These are phyloP conservation scores for Hanseniaspora mollemarum DNA, from an alignment of 805 yeast genomes.

Conservation along the genomic window DNA sequence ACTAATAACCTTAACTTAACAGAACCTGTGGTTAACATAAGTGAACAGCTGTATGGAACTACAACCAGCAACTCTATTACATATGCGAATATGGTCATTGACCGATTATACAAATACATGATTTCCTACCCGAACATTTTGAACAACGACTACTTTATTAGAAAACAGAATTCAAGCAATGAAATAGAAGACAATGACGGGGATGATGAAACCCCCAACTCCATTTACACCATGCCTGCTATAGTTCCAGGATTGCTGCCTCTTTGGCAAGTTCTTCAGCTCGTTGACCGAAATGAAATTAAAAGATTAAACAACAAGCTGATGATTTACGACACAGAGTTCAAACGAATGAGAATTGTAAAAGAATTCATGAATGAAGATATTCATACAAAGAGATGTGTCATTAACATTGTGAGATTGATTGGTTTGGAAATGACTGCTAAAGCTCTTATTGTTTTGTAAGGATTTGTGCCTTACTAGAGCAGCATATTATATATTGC, in stretches of 20 bases:
- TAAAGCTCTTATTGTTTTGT: slow-evolving; percentile 25
- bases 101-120: slow-evolving; percentile 19
- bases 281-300: slow-evolving; percentile 28
- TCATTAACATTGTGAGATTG: slow-evolving; percentile 36
- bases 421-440: slow-evolving; percentile 34
- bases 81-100: slow-evolving; percentile 21
- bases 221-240: slow-evolving; percentile 28
- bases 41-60: slow-evolving; percentile 34
- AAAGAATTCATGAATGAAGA: slow-evolving; percentile 22
- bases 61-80: slow-evolving; percentile 25
- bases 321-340: slow-evolving; percentile 22
- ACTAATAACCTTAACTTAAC: slow-evolving; percentile 13
- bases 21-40: slow-evolving; percentile 22
- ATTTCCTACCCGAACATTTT: slow-evolving; percentile 20
- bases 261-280: slow-evolving; percentile 34
- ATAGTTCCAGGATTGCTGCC: slow-evolving; percentile 45
- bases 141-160: slow-evolving; percentile 16
- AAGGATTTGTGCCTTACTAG: neutral
- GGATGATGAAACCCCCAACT: slow-evolving; percentile 19
- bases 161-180: slow-evolving; percentile 1
- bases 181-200: slow-evolving; percentile 12
- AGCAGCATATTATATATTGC: neutral
- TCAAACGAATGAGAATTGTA: slow-evolving; percentile 24
- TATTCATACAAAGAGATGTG: slow-evolving; percentile 22
- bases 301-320: slow-evolving; percentile 22